Conservation (phyloP, 2,329 filamentous ascomycete genomes). For the Colletotrichum truncatum region DNA sequence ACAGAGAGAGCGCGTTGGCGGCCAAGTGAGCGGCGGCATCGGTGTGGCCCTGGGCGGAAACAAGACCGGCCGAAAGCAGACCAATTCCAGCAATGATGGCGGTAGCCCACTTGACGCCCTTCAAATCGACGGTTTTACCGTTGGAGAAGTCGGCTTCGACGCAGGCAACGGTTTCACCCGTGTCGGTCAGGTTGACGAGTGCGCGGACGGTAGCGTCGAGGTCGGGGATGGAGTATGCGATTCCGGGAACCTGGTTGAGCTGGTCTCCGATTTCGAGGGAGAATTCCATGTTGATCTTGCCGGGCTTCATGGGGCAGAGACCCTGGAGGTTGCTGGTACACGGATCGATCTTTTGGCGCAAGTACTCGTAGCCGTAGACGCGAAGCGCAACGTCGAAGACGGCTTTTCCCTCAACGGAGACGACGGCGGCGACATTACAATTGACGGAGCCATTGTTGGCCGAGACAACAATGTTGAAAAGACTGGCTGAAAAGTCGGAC, state of each 20-base stretch:
- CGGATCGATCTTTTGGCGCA: constrained; percentile 76
- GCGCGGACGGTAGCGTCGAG: constrained; percentile 87
- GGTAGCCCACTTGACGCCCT: constrained; percentile 89
- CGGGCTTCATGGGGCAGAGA: constrained; percentile 90
- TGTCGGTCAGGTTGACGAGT: constrained; percentile 77
- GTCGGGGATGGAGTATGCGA: constrained; percentile 89
- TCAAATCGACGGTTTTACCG: constrained; percentile 88
- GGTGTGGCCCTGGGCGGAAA: constrained; percentile 89
- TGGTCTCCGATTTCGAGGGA: constrained; percentile 47
- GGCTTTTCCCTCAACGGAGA: constrained; percentile 83
- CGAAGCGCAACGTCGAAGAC: constrained; percentile 79
- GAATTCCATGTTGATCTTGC: constrained; percentile 75
- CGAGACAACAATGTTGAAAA: constrained; percentile 87
- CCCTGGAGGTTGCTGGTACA: constrained; percentile 76
- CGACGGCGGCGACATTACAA: constrained; percentile 82
- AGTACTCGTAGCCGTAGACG: constrained; percentile 82
- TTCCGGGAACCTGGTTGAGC: constrained; percentile 67
- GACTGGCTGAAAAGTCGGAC: constrained; percentile 85
- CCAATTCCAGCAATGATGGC: constrained; percentile 88
- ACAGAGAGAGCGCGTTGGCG: constrained; percentile 89
- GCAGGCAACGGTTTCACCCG: constrained; percentile 77
- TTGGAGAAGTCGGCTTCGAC: constrained; percentile 90
- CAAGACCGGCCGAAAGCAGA: constrained; percentile 84
- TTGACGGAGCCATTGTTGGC: constrained; percentile 77
- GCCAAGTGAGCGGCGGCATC: constrained; percentile 96